Evolutionary conservation across 225 moss, liverwort and hornwort species (phyloP), one percentile per base, ranked within the genome.

Genomic region (Sphagnum tenellum): DNA sequence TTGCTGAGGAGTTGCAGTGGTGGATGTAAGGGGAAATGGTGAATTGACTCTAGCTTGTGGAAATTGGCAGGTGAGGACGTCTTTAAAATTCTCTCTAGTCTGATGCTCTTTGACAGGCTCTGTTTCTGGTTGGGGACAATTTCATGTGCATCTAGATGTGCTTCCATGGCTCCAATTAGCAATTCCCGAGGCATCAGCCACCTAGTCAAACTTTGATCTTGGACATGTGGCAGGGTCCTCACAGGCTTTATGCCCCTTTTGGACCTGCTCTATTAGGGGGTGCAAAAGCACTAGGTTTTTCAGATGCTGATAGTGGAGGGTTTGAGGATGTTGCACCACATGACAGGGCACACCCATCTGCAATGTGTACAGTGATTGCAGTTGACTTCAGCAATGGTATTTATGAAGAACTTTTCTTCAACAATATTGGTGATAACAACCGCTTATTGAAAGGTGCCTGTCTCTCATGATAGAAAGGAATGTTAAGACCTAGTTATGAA

Each of bases 301-400:
- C 74, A 49, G 93, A 94, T 59, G 82, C 75, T 60, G 90, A 86
- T n/a, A 56, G 51, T 71, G 90, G 93, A 70, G 93, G 90, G 11
- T 94, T 86, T 64, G 64, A 65, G 50, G 82, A 94, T 67, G 75
- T 88, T 46, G 93, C 93, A 60, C 75, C 90, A 8, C 75, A 78
- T 50, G 90, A 79, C 12, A 94, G 86, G 93, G 88, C 93, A 67
- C 80, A 76, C 13, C 84, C 90, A 49, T 90, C 90, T 49, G 74
- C 86, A 8, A 85, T 94, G 50, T 78, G 93, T 56, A 94, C 90
- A n/a, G 86, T 94, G 45, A 90, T 94, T 71, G 88, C 93, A 2
- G 93, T 88, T 50, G 93, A 94, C 62, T 94, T 94, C 71, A 90
- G 90, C 73, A 94, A 94, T 46, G 93, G 90, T 81, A 88, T 90